These are phyloP conservation scores for Fusarium nematophilum DNA, from an alignment of 2,329 filamentous ascomycete species.

Conservation along the genomic window DNA sequence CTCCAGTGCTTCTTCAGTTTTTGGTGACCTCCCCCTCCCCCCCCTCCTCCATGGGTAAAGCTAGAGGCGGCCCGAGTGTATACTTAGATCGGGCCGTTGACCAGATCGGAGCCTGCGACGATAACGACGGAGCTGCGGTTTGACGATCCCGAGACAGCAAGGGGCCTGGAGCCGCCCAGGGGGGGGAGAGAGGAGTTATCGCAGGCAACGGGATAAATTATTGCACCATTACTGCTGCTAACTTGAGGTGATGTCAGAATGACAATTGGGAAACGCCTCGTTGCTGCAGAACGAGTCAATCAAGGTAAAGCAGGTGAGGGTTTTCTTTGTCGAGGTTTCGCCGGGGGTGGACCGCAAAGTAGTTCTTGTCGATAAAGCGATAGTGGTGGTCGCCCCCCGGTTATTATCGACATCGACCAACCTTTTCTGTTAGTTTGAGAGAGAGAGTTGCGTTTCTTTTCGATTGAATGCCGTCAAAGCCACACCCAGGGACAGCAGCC, in stretches of 20 bases:
- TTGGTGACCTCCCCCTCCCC: no score
- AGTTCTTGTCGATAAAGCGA: not conserved
- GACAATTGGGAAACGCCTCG: slow-evolving; percentile 26
- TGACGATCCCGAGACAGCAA: slow-evolving; percentile 20
- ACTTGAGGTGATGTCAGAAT: slow-evolving; percentile 30
- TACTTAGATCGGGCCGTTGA: slow-evolving; percentile 35
- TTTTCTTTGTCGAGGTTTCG: slow-evolving; percentile 28
- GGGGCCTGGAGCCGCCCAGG: slow-evolving; percentile 1
- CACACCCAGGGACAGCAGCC: slow-evolving; percentile 22
- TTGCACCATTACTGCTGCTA: slow-evolving; percentile 8
- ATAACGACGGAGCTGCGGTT: slow-evolving; percentile 21
- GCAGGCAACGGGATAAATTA: no score
- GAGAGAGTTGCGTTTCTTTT: no score
- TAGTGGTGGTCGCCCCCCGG: slow-evolving; percentile 1
- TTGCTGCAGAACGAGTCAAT: slow-evolving; percentile 27
- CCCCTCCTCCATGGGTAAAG: not conserved
- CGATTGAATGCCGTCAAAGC: slow-evolving; percentile 16
- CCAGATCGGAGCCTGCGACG: slow-evolving; percentile 10
- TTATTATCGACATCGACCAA: slow-evolving; percentile 12
- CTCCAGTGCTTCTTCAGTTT: no score
- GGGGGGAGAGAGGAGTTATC: no score
- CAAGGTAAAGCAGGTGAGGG: slow-evolving; percentile 21
- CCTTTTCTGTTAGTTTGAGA: slow-evolving; percentile 1
- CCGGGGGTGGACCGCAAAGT: slow-evolving; percentile 23
- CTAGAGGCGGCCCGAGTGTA: slow-evolving; percentile 38